phyloP scores from a whole-genome alignment of 1,284 basidiomycete species.

The Ustilago crameri region DNA sequence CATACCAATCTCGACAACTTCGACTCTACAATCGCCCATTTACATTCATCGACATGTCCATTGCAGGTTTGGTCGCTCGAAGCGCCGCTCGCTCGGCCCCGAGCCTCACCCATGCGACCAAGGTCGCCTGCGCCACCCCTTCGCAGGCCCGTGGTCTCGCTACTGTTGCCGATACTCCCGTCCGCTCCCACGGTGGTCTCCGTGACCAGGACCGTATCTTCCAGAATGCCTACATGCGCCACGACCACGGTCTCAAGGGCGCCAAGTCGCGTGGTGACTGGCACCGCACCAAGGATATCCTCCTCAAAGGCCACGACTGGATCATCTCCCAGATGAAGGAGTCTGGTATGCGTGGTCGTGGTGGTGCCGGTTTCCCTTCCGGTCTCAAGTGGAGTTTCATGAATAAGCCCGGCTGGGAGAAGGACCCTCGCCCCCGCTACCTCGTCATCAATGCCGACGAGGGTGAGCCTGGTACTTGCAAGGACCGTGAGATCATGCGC shows the following conservation, averaged over 20 bases:
- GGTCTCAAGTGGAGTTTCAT: conserved; percentile 97
- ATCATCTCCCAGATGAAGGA: conserved; percentile 96
- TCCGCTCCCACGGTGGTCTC: conserved; percentile 62
- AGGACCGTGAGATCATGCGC: conserved; percentile 96
- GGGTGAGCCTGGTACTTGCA: conserved; percentile 98
- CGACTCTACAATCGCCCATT: not conserved
- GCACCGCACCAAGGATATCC: conserved; percentile 95
- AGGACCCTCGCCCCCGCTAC: conserved; percentile 90
- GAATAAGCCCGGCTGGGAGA: conserved; percentile 99
- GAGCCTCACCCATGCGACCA: conserved; percentile 42
- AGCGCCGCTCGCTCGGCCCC: conserved; percentile 48
- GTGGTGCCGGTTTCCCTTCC: conserved; percentile 96
- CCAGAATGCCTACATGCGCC: conserved; percentile 67
- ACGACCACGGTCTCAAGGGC: conserved; percentile 67
- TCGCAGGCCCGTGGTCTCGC: conserved; percentile 60
- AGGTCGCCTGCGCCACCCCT: conserved; percentile 44
- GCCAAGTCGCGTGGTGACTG: conserved; percentile 89
- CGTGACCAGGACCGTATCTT: conserved; percentile 68
- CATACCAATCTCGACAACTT: not conserved
- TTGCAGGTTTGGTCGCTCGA: conserved; percentile 47
- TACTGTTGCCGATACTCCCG: conserved; percentile 65
- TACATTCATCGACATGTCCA: not conserved
- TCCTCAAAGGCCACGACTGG: conserved; percentile 95
- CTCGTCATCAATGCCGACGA: conserved; percentile 98
- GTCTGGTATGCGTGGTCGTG: conserved; percentile 92